These are phyloP conservation scores for Bondarzewia mesenterica DNA, from an alignment of 1,284 basidiomycete genomes.

Conservation along the genomic window DNA sequence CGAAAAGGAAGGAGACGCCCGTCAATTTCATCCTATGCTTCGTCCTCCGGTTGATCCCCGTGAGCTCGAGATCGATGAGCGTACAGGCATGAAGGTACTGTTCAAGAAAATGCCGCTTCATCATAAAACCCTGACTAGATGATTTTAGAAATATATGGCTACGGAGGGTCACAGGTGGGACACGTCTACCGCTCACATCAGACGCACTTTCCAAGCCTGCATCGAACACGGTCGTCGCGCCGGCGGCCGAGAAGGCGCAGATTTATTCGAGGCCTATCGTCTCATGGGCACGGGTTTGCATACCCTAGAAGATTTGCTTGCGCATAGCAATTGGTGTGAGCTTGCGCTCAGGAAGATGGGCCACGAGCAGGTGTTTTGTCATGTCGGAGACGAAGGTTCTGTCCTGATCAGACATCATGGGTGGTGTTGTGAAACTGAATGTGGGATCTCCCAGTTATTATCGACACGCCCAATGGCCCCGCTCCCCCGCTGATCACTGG, in stretches of 20 bases:
- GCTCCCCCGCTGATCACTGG: slow-evolving; percentile 79
- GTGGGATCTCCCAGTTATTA: slow-evolving; percentile 29
- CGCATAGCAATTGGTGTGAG: slow-evolving; percentile 80
- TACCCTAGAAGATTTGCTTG: slow-evolving; percentile 70
- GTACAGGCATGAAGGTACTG: slow-evolving; percentile 81
- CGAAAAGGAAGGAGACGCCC: slow-evolving; percentile 67
- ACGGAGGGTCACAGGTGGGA: slow-evolving; percentile 66
- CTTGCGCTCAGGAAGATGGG: slow-evolving; percentile 68
- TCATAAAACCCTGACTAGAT: background rate
- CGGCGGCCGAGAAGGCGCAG: slow-evolving; percentile 42
- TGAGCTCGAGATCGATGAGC: slow-evolving; percentile 75
- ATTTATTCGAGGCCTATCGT: slow-evolving; percentile 67
- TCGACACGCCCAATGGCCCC: slow-evolving; percentile 65
- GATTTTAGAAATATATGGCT: slow-evolving; percentile 46
- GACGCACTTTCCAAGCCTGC: slow-evolving; percentile 58
- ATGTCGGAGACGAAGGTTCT: slow-evolving; percentile 72
- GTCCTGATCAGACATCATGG: background rate
- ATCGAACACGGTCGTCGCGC: slow-evolving; percentile 54
- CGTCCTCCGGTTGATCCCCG: slow-evolving; percentile 64
- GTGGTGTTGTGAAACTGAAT: background rate
- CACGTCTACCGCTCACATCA: slow-evolving; percentile 72
- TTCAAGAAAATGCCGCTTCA: slow-evolving; percentile 15
- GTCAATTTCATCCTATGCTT: slow-evolving; percentile 58
- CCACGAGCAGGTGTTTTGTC: slow-evolving; percentile 70
- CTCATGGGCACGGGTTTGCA: slow-evolving; percentile 67